Evolutionary conservation across 257 asterid species (phyloP), one percentile per base, ranked within the genome.

Genomic region (Voacanga thouarsii): DNA sequence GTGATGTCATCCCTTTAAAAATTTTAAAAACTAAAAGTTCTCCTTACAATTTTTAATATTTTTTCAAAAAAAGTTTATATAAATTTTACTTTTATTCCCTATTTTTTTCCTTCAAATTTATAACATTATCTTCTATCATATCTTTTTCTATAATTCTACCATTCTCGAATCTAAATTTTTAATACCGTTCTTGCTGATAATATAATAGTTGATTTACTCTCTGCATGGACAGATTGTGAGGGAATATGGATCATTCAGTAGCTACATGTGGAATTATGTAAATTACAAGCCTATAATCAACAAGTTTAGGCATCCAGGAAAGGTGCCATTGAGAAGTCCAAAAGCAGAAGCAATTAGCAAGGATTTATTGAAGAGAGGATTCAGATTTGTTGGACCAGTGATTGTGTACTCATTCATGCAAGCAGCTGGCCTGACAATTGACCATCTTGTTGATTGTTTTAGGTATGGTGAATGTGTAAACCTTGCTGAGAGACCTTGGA

Each of bases 401-500:
- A 92, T 95, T 76, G 91, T 95, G 37, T 89, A 91, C 61, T 93
- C 99, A 41, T 90, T 91, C 79, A 91, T 93, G 97, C 99, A 95
- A 70, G 98, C 97, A 0, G 87, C 96, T 6, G 97, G 99, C 50
- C 82, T 95, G 89, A 91, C 91, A 45, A 84, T 92, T 71, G 99
- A 95, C 77, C 98, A 95, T 84, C 92, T 93, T 19, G 92, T 91
- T 47, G 88, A 89, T 65, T 95, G 98, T 75, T 90, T 87, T 83
- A 88, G 97, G 83, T 84, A 91, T 41, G 78, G 73, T 19, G 92
- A 91, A 26, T 95, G 98, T 68, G 96, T 93, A 0, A 84, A 84
- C 71, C 90, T 91, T 75, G 98, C 97, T 3, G 96, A 93, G 82
- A 90, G 94, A 84, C 99, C 99, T n/a, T 93, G 97, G 99, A 91